Evolutionary conservation across 306 rosid genomes (phyloP).

Genomic region (Prinsepia uniflora): DNA sequence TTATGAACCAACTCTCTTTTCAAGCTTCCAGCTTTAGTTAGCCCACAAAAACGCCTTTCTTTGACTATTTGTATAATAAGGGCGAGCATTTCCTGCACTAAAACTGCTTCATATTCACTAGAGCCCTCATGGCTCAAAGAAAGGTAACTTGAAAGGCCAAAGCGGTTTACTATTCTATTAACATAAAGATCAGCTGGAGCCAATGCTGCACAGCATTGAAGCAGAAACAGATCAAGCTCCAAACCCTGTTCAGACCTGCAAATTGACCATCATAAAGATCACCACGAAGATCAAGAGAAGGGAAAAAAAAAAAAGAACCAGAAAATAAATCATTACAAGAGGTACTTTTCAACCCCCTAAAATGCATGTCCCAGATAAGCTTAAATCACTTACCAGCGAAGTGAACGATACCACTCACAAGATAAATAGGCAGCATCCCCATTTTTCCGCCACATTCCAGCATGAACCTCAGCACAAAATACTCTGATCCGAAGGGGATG

Average conservation of each 20-base stretch:
- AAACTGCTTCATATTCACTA: slow-evolving; percentile 79
- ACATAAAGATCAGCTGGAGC: slow-evolving; percentile 81
- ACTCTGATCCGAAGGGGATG: slow-evolving; percentile 90
- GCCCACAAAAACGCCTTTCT: slow-evolving; percentile 92
- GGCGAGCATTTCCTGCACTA: slow-evolving; percentile 90
- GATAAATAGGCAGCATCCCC: slow-evolving; percentile 80
- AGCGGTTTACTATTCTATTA: slow-evolving; percentile 78
- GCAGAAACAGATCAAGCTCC: slow-evolving; percentile 94
- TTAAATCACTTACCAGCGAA: slow-evolving; percentile 66
- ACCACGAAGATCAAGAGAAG: background rate
- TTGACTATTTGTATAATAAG: slow-evolving; percentile 84
- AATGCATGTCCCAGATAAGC: slow-evolving; percentile 9
- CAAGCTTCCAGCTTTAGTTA: slow-evolving; percentile 72
- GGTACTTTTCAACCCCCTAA: background rate
- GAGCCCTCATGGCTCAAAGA: slow-evolving; percentile 59
- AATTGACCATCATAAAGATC: slow-evolving; percentile 14
- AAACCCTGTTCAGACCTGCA: slow-evolving; percentile 90
- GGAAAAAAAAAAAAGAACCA: background rate
- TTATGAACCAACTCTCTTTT: slow-evolving; percentile 81
- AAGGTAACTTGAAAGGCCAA: slow-evolving; percentile 67
- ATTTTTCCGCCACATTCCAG: slow-evolving; percentile 97
- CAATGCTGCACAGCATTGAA: slow-evolving; percentile 91
- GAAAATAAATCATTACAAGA: slow-evolving; percentile 6
- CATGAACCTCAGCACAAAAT: slow-evolving; percentile 90
- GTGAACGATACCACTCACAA: slow-evolving; percentile 78